Evolutionary conservation across 192 early-diverging fungal species (phyloP), one percentile per base, ranked within the genome.

Genomic region (Podila verticillata): DNA sequence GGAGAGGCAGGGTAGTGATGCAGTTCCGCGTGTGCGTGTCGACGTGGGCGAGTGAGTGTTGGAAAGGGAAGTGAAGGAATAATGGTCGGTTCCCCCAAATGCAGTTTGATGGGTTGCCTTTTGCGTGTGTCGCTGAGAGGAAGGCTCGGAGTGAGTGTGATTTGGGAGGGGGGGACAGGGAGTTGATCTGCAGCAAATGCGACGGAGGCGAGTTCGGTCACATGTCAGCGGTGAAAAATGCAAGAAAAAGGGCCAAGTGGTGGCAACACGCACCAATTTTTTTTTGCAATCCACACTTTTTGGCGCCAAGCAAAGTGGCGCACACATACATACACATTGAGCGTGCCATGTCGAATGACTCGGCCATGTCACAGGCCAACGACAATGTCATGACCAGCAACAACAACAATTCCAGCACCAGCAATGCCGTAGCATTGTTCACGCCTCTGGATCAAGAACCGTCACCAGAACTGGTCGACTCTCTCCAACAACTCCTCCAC

Each of bases 401-500:
- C 24, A 5, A n/a, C 51, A 24, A 26, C 48, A 7, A 48, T 9
- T 22, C 51, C 51, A 24, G 5, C 10, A 26, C 51, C n/a, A 26
- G n/a, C 22, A 54, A 6, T 54, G 51, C 2, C 51, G 2, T 54
- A 24, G 51, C n/a, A 2, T 7, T 51, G 49, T 24, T 24, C 51
- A 26, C 24, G 9, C 51, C 22, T 7, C 58, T 30, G 15, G 9
- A 60, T 60, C 26, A 60, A 20, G 19, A 17, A 3, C 75, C 75
- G 8, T 62, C 75, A 7, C 32, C 65, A 24, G 15, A 71, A 32
- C 63, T 79, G 12, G 28, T 66, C 4, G 5, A 44, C 26, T 13
- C 48, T 19, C 32, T 70, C n/a, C 58, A 70, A 36, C 36, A 17
- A 17, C 57, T 78, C 9, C 54, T 51, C 34, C 36, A 51, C 17